Percentiles rank a stretch among this genome's conserved stretches.
phyloP scores from a whole-genome alignment of 495 filamentous ascomycete species.

The Poronia punctata region DNA sequence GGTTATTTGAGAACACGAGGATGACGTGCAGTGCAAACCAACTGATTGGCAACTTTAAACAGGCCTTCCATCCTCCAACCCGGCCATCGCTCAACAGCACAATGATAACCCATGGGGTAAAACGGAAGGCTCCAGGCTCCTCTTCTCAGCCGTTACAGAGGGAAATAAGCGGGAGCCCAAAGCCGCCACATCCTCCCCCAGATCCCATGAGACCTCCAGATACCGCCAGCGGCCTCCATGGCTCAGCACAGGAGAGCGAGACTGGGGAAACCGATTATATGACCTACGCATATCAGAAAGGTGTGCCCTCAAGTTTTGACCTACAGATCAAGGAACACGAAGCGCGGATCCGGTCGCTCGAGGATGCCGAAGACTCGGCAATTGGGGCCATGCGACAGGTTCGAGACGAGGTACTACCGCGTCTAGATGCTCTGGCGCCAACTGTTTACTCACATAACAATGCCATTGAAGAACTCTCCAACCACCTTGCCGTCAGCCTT shows the following conservation, averaged over 20 bases:
- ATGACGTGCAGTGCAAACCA: too few relatives aligned
- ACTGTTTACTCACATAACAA: background rate
- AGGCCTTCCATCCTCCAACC: too few relatives aligned
- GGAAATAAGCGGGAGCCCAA: slow-evolving; percentile 6
- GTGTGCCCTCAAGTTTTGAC: slow-evolving; percentile 4
- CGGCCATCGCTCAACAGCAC: too few relatives aligned
- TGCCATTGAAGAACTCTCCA: slow-evolving; percentile 4
- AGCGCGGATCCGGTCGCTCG: slow-evolving; percentile 6
- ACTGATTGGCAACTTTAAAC: too few relatives aligned
- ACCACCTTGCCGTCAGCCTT: too few relatives aligned
- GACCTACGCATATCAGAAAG: slow-evolving; percentile 7
- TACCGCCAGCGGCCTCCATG: slow-evolving; percentile 6
- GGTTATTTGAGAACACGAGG: too few relatives aligned
- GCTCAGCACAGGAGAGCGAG: slow-evolving; percentile 8
- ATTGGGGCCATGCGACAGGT: slow-evolving; percentile 10
- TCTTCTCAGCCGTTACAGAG: slow-evolving; percentile 7
- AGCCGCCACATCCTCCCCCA: slow-evolving; percentile 5
- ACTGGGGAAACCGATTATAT: slow-evolving; percentile 9
- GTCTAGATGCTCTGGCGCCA: background rate
- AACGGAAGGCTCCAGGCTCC: slow-evolving; percentile 5
- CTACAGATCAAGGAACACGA: slow-evolving; percentile 7
- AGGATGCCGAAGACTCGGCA: slow-evolving; percentile 10
- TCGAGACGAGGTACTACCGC: slow-evolving; percentile 3
- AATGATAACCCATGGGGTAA: slow-evolving; percentile 7
- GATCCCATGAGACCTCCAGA: slow-evolving; percentile 6